Base-by-base conservation (phyloP, 768 basidiomycete species). In the Myochromella boudieri region DNA sequence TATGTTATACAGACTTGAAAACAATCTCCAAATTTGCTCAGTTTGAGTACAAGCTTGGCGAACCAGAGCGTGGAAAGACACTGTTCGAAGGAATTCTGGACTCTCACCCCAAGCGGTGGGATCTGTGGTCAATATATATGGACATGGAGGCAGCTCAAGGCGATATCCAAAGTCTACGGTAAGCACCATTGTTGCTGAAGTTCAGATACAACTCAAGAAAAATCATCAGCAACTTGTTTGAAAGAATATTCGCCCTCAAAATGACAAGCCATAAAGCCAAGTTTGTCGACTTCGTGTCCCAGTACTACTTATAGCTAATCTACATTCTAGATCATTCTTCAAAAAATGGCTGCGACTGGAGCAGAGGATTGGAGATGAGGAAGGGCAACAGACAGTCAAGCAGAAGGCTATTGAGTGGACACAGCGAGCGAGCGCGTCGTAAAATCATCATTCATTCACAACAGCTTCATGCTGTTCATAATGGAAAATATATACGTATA, bases 291-390 rank as follows among this genome's bases (percentile, higher is more conserved):
- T 18, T 32, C 15, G 29, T n/a, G n/a, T n/a, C n/a, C n/a, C n/a
- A n/a, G n/a, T n/a, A n/a, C n/a, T 10, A 37, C 22, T 22, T 34
- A 8, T n/a, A 37, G 4, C 22, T 51, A 28, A 57, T 44, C 44
- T 37, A 27, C 37, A 37, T 57, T 25, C 18, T 48, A 94, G 91
- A 68, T 81, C 85, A 22, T 86, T 97, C 67, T 98, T 99, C 80
- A 99, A 99, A 69, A 97, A 97, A 66, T 97, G 95, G 91, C 74
- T 98, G 25, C 85, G 85, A 49, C 67, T 97, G 29, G 97, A 98
- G 65, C 82, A 80, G 55, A 79, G 82, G 55, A 68, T 94, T 48
- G 97, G 95, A 3, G 91, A 97, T 57, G 91, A 88, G 49, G 84
- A 85, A 33, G 93, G 94, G 15, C 84, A 81, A 21, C 77, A 79